These are phyloP conservation scores for Leccinum barrowsii DNA, from an alignment of 768 basidiomycete species.

Conservation along the genomic window DNA sequence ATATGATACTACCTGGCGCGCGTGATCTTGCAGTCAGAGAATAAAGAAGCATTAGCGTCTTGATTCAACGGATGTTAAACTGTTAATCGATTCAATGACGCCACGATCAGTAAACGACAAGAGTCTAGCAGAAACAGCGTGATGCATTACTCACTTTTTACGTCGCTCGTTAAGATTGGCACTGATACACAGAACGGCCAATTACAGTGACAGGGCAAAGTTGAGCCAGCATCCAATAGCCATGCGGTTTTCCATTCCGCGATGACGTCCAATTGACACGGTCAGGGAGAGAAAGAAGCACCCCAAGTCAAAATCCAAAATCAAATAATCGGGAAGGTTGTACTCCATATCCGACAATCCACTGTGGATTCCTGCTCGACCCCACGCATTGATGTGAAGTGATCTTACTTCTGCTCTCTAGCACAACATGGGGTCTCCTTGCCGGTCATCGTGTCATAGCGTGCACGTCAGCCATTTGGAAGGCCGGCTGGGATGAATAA, in stretches of 20 bases:
- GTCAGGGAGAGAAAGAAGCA: slow-evolving; percentile 23
- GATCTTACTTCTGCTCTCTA: neutral
- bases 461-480: neutral
- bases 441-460: neutral
- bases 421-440: neutral
- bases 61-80: slow-evolving; percentile 1
- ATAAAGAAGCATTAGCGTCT: neutral
- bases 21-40: slow-evolving; percentile 1
- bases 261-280: slow-evolving; percentile 2
- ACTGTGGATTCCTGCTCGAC: neutral
- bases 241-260: slow-evolving; percentile 16
- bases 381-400: neutral
- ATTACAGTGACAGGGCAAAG: neutral
- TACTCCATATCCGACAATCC: neutral
- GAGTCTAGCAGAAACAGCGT: neutral
- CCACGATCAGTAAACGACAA: slow-evolving; percentile 4
- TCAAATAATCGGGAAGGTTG: neutral
- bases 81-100: slow-evolving; percentile 5
- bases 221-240: neutral
- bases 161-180: slow-evolving; percentile 6
- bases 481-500: neutral
- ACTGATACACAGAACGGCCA: neutral
- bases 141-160: slow-evolving; percentile 18
- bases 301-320: neutral
- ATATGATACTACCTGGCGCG: neutral